These are phyloP conservation scores for Lipomyces kockii DNA, from an alignment of 805 yeast genomes.

Conservation along the genomic window DNA sequence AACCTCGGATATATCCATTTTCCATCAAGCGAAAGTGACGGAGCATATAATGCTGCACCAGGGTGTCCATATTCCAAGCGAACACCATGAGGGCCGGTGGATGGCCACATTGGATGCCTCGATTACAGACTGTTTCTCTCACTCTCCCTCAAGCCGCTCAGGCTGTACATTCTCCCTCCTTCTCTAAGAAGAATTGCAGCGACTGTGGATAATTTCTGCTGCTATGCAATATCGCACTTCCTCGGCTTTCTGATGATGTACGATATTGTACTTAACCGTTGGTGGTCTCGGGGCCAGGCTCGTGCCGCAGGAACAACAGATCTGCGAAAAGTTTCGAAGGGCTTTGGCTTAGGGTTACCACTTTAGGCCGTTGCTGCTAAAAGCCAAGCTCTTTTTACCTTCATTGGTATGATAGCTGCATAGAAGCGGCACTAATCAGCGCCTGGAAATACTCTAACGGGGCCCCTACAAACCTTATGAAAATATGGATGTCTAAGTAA, in stretches of 20 bases:
- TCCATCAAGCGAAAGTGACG: slow-evolving; percentile 31
- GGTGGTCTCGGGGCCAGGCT: not conserved
- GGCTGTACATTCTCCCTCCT: not conserved
- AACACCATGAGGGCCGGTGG: slow-evolving; percentile 47
- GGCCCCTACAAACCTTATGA: no score
- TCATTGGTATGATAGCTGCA: not conserved
- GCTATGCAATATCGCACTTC: not conserved
- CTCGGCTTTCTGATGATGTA: no score
- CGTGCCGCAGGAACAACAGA: not conserved
- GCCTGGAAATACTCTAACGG: not conserved
- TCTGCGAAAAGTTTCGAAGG: not conserved
- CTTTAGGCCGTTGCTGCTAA: no score
- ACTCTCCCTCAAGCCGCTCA: not conserved
- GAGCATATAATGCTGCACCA: slow-evolving; percentile 45
- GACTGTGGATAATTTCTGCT: not conserved
- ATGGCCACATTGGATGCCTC: slow-evolving; percentile 47
- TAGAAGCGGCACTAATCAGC: not conserved
- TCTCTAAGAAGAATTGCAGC: not conserved
- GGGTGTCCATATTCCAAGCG: slow-evolving; percentile 53
- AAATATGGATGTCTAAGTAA: no score
- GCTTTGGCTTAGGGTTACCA: not conserved
- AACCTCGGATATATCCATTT: slow-evolving; percentile 43
- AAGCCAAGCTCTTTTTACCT: not conserved
- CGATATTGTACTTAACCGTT: not conserved
- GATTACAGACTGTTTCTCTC: not conserved